Conservation (phyloP, 306 rosid species). For the Quillaja saponaria region DNA sequence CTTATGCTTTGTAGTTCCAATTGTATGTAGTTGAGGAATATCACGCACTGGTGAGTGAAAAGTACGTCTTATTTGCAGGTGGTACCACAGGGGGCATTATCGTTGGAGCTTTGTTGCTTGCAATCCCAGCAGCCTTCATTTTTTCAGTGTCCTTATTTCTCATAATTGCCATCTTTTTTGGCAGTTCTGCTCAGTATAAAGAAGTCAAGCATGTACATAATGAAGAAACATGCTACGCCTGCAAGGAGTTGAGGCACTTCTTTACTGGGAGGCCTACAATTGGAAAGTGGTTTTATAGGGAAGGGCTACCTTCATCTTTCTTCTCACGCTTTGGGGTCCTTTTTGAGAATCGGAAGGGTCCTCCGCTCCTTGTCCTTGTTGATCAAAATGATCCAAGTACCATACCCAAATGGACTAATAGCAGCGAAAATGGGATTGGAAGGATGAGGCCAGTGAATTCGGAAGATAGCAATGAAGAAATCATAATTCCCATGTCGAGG, state of each 20-base stretch:
- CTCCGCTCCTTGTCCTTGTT: slow-evolving; percentile 36
- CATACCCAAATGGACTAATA: slow-evolving; percentile 40
- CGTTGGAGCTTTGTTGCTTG: slow-evolving; percentile 53
- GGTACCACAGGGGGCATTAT: slow-evolving; percentile 60
- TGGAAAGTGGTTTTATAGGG: slow-evolving; percentile 61
- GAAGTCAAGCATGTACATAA: slow-evolving; percentile 40
- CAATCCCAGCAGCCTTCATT: slow-evolving; percentile 61
- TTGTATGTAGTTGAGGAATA: slow-evolving; percentile 10
- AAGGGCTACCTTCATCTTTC: slow-evolving; percentile 54
- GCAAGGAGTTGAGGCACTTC: slow-evolving; percentile 43
- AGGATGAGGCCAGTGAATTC: slow-evolving; percentile 39
- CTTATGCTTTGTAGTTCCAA: not conserved
- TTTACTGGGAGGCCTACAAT: slow-evolving; percentile 41
- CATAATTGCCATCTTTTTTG: slow-evolving; percentile 46
- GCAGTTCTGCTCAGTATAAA: slow-evolving; percentile 48
- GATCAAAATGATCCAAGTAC: slow-evolving; percentile 49
- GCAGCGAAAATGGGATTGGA: slow-evolving; percentile 40
- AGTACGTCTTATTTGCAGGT: slow-evolving; percentile 45
- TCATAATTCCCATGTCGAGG: slow-evolving; percentile 28
- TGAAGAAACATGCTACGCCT: slow-evolving; percentile 46
- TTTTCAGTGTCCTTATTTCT: slow-evolving; percentile 52
- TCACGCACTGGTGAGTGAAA: slow-evolving; percentile 16
- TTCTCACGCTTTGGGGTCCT: slow-evolving; percentile 53
- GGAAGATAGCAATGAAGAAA: slow-evolving; percentile 52
- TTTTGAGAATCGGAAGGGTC: slow-evolving; percentile 55